These are phyloP conservation scores for Xylaria sp. DNA, from an alignment of 2,329 filamentous ascomycete species.

Conservation along the genomic window DNA sequence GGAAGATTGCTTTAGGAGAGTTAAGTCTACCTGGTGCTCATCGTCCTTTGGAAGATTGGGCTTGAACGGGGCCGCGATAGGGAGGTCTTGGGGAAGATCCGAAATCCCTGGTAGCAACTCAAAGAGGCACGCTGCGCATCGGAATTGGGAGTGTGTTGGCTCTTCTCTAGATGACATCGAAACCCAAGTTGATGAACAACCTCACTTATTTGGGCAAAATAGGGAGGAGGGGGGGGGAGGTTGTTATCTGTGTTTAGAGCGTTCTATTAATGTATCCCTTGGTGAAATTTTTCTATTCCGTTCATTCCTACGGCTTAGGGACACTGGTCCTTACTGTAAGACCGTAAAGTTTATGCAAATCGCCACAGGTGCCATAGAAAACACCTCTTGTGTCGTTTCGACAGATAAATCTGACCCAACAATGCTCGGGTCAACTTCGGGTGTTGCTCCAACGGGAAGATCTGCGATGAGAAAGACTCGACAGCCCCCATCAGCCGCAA, in stretches of 20 bases:
- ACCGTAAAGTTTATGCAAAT: not conserved
- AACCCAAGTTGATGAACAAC: not conserved
- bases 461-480: not conserved
- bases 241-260: not conserved
- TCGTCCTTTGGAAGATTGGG: not conserved
- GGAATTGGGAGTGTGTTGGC: not conserved
- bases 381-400: not conserved
- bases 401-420: not conserved
- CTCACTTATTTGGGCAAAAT: not conserved
- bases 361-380: not conserved
- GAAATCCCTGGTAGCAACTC: not conserved
- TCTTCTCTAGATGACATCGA: not conserved
- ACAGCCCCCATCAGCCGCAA: not conserved
- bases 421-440: not conserved
- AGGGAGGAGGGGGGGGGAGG: no score
- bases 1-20: not conserved
- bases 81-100: not conserved
- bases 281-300: not conserved
- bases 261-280: not conserved
- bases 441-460: not conserved
- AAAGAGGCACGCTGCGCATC: not conserved
- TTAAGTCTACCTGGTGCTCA: not conserved
- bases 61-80: not conserved
- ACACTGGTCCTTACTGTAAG: not conserved
- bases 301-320: not conserved